phyloP scores from a whole-genome alignment of 164 flowering plant genomes.

The Berberis vulgaris region DNA sequence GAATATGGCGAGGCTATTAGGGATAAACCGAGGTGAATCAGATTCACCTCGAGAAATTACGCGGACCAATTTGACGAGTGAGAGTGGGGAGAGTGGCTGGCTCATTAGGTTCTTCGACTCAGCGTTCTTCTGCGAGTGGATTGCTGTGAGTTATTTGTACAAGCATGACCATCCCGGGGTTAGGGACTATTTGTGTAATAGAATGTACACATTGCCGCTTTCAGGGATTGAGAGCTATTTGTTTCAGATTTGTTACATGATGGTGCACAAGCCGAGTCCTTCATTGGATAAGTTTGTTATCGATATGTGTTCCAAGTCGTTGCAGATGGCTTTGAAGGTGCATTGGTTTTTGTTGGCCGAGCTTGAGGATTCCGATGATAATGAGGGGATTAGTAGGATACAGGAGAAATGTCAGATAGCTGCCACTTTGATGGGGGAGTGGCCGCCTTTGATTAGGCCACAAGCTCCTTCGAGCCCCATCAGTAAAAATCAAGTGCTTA shows the following conservation, averaged over 20 bases:
- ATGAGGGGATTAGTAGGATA: constrained; percentile 92
- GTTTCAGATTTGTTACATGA: constrained; percentile 91
- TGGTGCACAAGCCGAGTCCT: constrained; percentile 95
- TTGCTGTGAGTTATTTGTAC: constrained; percentile 94
- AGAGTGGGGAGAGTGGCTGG: constrained; percentile 85
- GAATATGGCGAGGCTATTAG: constrained; percentile 64
- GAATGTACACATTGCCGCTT: constrained; percentile 93
- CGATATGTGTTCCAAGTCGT: constrained; percentile 80
- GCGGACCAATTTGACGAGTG: constrained; percentile 36
- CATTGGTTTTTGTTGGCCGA: constrained; percentile 97
- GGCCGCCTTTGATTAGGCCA: constrained; percentile 70
- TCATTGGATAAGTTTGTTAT: constrained; percentile 96
- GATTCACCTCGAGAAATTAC: constrained; percentile 77
- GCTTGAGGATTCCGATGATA: constrained; percentile 91
- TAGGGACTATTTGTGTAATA: constrained; percentile 84
- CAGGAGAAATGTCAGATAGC: constrained; percentile 98
- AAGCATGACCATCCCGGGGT: constrained; percentile 96
- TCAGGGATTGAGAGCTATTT: constrained; percentile 90
- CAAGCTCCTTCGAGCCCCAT: constrained; percentile 40
- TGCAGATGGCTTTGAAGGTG: constrained; percentile 80
- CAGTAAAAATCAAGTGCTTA: constrained; percentile 75
- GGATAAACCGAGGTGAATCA: constrained; percentile 48
- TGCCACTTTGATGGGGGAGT: constrained; percentile 91
- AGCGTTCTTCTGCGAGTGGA: constrained; percentile 98
- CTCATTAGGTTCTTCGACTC: constrained; percentile 96